Evolutionary conservation across 768 basidiomycete genomes (phyloP).

Genomic region (Serendipita sp.): DNA sequence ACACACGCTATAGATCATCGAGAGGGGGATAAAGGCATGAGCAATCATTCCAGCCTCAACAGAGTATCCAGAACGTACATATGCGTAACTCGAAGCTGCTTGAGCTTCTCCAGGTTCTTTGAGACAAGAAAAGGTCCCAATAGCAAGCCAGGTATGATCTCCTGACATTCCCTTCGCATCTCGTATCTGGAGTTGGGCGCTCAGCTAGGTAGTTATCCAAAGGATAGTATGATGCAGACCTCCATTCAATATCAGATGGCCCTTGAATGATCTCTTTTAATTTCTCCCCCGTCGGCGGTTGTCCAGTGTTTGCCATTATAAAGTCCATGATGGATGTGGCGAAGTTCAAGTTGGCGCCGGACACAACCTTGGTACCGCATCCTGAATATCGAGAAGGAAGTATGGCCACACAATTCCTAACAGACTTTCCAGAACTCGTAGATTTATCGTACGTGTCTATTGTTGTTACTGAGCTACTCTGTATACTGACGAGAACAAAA

Average conservation of each 20-base stretch:
- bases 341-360: neutral
- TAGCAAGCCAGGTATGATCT: slow-evolving; percentile 66
- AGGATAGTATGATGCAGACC: slow-evolving; percentile 26
- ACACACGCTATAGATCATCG: slow-evolving; percentile 42
- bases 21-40: neutral
- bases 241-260: slow-evolving; percentile 72
- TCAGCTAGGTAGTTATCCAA: neutral
- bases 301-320: neutral
- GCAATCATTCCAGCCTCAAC: neutral
- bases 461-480: neutral
- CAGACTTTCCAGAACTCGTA: neutral
- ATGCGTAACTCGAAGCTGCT: slow-evolving; percentile 55
- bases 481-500: neutral
- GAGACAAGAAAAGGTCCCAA: slow-evolving; percentile 83
- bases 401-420: neutral
- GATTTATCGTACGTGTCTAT: neutral
- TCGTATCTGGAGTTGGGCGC: slow-evolving; percentile 44
- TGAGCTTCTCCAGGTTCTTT: slow-evolving; percentile 58
- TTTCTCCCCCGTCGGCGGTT: slow-evolving; percentile 19
- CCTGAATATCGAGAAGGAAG: neutral
- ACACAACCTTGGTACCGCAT: neutral
- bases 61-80: slow-evolving; percentile 32
- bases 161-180: slow-evolving; percentile 90
- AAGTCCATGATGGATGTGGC: neutral
- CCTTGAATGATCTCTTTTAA: slow-evolving; percentile 54